These are phyloP conservation scores for Escovopsis weberi DNA, from an alignment of 2,329 filamentous ascomycete genomes.

Conservation along the genomic window DNA sequence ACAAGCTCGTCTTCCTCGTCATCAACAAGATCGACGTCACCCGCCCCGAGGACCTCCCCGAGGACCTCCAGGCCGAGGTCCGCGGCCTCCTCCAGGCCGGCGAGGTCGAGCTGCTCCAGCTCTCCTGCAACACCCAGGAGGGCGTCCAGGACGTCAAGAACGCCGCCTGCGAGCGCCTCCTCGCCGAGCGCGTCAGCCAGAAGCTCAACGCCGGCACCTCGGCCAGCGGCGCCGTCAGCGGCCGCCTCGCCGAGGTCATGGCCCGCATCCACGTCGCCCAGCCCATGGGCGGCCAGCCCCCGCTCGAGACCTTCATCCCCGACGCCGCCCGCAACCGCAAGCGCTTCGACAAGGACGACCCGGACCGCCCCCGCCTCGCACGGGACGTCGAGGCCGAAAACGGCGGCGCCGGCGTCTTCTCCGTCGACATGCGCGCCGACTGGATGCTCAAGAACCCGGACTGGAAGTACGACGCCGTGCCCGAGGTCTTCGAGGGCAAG, in stretches of 20 bases:
- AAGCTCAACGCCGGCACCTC: conserved; percentile 88
- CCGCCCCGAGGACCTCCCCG: conserved; percentile 72
- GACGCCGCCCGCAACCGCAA: conserved; percentile 65
- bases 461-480: conserved; percentile 94
- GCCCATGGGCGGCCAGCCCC: conserved; percentile 54
- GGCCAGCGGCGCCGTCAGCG: conserved; percentile 59
- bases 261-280: conserved; percentile 93
- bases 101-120: conserved; percentile 83
- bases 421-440: conserved; percentile 77
- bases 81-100: conserved; percentile 69
- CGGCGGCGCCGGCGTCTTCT: conserved; percentile 91
- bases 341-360: conserved; percentile 85
- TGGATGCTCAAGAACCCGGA: conserved; percentile 78
- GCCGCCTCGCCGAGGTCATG: conserved; percentile 78
- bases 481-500: conserved; percentile 86
- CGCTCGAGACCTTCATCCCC: conserved; percentile 71
- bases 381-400: conserved; percentile 83
- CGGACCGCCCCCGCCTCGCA: conserved; percentile 67
- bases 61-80: conserved; percentile 62
- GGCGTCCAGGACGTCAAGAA: conserved; percentile 94
- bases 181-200: conserved; percentile 85
- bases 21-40: conserved; percentile 97
- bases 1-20: conserved; percentile 93
- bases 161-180: conserved; percentile 78
- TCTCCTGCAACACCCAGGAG: conserved; percentile 90